A percentile compares a stretch with the other conserved stretches of the same genome.
Conservation (phyloP, 2,329 filamentous ascomycete species). For the Tolypocladium cylindrosporum region DNA sequence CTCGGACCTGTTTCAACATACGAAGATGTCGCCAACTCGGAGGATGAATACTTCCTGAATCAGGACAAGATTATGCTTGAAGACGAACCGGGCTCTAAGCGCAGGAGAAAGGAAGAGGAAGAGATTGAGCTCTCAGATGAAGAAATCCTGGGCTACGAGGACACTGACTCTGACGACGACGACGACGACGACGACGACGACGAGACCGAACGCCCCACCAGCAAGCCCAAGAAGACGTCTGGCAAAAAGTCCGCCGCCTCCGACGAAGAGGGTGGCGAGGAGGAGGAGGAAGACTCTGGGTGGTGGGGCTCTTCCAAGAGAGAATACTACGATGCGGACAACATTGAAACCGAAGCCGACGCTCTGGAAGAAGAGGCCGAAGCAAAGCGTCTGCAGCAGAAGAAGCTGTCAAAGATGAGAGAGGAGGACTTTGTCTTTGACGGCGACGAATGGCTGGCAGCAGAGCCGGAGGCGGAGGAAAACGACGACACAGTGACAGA, state of each 20-base stretch:
- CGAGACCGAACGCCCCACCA: neutral
- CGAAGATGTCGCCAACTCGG: conserved; percentile 84
- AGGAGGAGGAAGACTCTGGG: conserved; percentile 49
- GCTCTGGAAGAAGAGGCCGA: conserved; percentile 89
- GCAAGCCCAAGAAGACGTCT: conserved; percentile 9
- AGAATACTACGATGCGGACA: conserved; percentile 89
- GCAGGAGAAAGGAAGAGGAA: conserved; percentile 63
- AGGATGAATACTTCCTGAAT: conserved; percentile 86
- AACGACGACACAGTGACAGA: conserved; percentile 64
- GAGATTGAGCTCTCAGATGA: conserved; percentile 54
- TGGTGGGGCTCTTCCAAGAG: conserved; percentile 84
- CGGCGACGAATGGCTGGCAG: conserved; percentile 70
- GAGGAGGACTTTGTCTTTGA: conserved; percentile 93
- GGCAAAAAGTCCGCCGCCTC: conserved; percentile 20
- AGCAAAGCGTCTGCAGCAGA: conserved; percentile 78
- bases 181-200: neutral
- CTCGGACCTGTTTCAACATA: conserved; percentile 53
- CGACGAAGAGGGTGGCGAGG: conserved; percentile 40
- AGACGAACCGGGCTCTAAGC: conserved; percentile 69
- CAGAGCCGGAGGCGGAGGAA: conserved; percentile 38
- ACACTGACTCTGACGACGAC: conserved; percentile 21
- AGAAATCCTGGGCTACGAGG: conserved; percentile 44
- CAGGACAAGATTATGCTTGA: conserved; percentile 81
- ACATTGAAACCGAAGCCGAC: conserved; percentile 51
- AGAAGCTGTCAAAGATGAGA: conserved; percentile 79